Evolutionary conservation across 2,329 filamentous ascomycete genomes (phyloP).

Genomic region (Exophiala calicioides): DNA sequence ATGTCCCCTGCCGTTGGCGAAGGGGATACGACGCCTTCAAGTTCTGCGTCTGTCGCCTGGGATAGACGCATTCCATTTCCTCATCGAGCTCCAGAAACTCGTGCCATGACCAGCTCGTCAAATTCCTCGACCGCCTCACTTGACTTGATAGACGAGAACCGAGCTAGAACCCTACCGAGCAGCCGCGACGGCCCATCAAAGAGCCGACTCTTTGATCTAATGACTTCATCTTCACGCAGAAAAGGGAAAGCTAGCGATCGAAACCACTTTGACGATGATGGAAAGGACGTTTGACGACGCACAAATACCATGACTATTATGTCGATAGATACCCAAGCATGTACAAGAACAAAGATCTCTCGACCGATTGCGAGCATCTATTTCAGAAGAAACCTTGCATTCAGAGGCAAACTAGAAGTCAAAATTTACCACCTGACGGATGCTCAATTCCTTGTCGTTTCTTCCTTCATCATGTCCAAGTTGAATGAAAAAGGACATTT

Average conservation of each 20-base stretch:
- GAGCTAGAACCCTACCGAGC: constrained; percentile 39
- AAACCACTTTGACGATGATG: constrained; percentile 22
- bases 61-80: constrained; percentile 47
- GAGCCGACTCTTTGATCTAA: constrained; percentile 48
- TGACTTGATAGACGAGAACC: constrained; percentile 44
- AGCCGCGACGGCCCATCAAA: constrained; percentile 39
- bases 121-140: constrained; percentile 46
- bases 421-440: no score
- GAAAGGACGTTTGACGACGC: constrained; percentile 19
- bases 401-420: no score
- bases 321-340: constrained; percentile 21
- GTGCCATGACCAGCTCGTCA: constrained; percentile 47
- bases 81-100: constrained; percentile 41
- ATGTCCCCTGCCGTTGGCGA: constrained; percentile 20
- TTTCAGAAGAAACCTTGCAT: no score
- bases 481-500: not conserved
- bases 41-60: constrained; percentile 46
- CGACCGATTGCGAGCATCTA: not conserved
- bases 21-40: constrained; percentile 49
- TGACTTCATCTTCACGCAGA: constrained; percentile 43
- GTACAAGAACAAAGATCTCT: constrained; percentile 23
- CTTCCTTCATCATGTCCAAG: not conserved
- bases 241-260: constrained; percentile 45
- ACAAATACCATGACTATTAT: constrained; percentile 27
- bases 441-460: not conserved